These are phyloP conservation scores for Xerocomus potaroensis DNA, from an alignment of 768 basidiomycete species.

Conservation along the genomic window DNA sequence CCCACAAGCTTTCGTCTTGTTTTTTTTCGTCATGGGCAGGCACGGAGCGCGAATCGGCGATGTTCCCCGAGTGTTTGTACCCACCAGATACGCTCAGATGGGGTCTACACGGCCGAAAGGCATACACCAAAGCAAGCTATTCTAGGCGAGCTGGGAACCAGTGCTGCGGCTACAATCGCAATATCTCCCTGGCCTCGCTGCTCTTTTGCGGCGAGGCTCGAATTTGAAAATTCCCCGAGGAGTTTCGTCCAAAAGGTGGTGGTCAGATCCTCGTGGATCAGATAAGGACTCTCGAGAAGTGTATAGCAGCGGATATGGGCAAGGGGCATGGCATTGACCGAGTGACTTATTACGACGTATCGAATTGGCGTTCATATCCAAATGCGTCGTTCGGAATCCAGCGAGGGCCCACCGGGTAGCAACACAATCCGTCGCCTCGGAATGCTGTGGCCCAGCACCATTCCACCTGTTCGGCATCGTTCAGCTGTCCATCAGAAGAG, in stretches of 20 bases:
- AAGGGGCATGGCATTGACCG: constrained; percentile 18
- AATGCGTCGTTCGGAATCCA: constrained; percentile 45
- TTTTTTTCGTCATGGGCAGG: constrained; percentile 16
- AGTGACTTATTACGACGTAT: constrained; percentile 25
- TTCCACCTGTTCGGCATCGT: constrained; percentile 17
- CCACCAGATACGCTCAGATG: constrained; percentile 26
- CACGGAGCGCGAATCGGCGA: constrained; percentile 9
- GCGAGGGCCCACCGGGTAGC: constrained; percentile 42
- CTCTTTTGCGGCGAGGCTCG: constrained; percentile 30
- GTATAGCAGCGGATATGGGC: constrained; percentile 32
- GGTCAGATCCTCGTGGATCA: constrained; percentile 35
- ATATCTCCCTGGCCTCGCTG: constrained; percentile 52
- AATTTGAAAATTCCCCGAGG: constrained; percentile 32
- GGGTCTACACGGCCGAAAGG: constrained; percentile 17
- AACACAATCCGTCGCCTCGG: constrained; percentile 39
- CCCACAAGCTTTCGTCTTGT: constrained; percentile 14
- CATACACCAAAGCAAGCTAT: constrained; percentile 36
- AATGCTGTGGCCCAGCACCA: constrained; percentile 17
- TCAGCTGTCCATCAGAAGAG: constrained; percentile 6
- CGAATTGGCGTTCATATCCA: constrained; percentile 37
- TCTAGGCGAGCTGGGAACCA: constrained; percentile 36
- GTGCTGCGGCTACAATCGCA: constrained; percentile 42
- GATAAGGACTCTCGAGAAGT: constrained; percentile 24
- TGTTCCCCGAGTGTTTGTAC: not conserved
- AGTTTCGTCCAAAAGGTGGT: constrained; percentile 27